Percentiles rank a stretch among this genome's conserved stretches.
Conservation (phyloP, 1,284 basidiomycete species). For the Ceratobasidium sp. region DNA sequence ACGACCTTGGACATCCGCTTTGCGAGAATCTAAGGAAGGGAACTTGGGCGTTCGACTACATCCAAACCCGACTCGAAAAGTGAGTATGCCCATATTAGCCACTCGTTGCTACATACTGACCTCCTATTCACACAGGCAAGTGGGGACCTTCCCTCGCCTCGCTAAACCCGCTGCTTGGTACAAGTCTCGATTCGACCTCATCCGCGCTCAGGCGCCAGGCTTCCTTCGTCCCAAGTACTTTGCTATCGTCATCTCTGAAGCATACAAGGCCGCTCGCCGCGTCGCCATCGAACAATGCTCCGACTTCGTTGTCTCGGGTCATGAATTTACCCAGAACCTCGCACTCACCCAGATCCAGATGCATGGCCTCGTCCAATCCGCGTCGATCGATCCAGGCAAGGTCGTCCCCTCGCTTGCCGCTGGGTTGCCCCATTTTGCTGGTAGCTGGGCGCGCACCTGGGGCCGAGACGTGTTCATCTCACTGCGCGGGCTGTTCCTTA, state of each 20-base stretch:
- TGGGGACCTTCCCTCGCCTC: constrained; percentile 71
- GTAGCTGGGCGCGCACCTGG: constrained; percentile 95
- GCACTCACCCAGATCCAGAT: constrained; percentile 90
- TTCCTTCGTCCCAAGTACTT: constrained; percentile 96
- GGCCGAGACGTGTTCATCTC: constrained; percentile 98
- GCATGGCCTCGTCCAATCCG: constrained; percentile 88
- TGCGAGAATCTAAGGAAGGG: constrained; percentile 88
- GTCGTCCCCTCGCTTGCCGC: constrained; percentile 86
- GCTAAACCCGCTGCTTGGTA: constrained; percentile 81
- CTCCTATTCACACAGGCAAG: constrained; percentile 69
- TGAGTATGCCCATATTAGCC: constrained; percentile 56
- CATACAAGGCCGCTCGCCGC: constrained; percentile 87
- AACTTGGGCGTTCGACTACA: constrained; percentile 90
- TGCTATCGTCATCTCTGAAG: constrained; percentile 85
- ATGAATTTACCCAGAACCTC: constrained; percentile 88
- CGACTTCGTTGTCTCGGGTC: constrained; percentile 84
- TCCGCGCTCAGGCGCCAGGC: constrained; percentile 77
- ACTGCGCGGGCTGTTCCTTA: constrained; percentile 88
- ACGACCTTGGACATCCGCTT: constrained; percentile 91
- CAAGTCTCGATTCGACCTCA: constrained; percentile 80
- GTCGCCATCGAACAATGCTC: constrained; percentile 86
- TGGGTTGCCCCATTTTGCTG: constrained; percentile 92
- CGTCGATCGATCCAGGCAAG: constrained; percentile 77
- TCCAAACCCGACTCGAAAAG: constrained; percentile 75
- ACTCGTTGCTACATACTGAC: constrained; percentile 27